Evolutionary conservation across 768 basidiomycete species (phyloP), one percentile per base, ranked within the genome.

Genomic region (Filobasidium wieringae): DNA sequence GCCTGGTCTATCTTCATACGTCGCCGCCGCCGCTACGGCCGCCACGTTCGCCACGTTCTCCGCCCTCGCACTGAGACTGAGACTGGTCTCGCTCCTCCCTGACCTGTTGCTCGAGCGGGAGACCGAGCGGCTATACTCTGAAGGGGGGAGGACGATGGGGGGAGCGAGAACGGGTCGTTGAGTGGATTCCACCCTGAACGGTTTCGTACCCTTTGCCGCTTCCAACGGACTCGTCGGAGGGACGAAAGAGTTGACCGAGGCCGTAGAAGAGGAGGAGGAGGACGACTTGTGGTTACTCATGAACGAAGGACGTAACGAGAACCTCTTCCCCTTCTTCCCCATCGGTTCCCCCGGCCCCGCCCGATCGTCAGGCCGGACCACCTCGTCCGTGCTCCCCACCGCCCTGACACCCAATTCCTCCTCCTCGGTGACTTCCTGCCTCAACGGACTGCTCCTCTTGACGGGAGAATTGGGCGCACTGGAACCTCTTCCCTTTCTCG

Each of bases 391-490:
- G n/a, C n/a, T n/a, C n/a, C n/a, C n/a, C n/a, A n/a, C n/a, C n/a
- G n/a, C n/a, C n/a, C n/a, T n/a, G n/a, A n/a, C n/a, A n/a, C n/a
- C n/a, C n/a, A n/a, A n/a, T n/a, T n/a, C n/a, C 17, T 62, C 63
- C 33, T 65, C 63, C 11, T 70, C 71, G 30, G 66, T 68, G 3
- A 72, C 68, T 56, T 68, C 62, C 37, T 63, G 61, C 32, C 71
- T 63, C n/a, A 72, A 51, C 5, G 71, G 71, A 57, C 69, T 71
- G 8, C 68, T 65, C 1, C 64, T 53, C 49, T 59, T 56, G 15
- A 71, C 67, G 54, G 66, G 62, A 32, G 67, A 67, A 43, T 63
- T 57, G 22, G n/a, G n/a, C n/a, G 43, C 22, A 24, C 43, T 47
- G 24, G 66, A 59, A 24, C 62, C 60, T 12, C 64, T 63, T 34